A percentile compares a stretch with the other conserved stretches of the same genome.
These are phyloP conservation scores for Cladosporium sphaerospermum DNA, from an alignment of 2,329 filamentous ascomycete species.

Conservation along the genomic window DNA sequence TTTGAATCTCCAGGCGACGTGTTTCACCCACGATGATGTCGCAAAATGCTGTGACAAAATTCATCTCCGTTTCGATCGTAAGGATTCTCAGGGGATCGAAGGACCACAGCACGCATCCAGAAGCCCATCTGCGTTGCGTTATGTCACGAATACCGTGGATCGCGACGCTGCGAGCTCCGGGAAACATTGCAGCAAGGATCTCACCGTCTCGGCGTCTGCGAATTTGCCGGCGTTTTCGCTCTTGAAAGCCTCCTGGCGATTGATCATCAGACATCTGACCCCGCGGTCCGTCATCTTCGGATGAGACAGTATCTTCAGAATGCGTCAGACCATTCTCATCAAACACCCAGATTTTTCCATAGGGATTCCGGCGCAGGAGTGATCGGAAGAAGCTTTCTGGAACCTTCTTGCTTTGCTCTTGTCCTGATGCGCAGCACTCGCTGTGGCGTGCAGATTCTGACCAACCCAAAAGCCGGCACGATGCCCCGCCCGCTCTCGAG, in stretches of 20 bases:
- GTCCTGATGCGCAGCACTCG: not conserved
- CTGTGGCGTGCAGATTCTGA: not conserved
- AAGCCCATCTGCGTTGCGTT: constrained; percentile 29
- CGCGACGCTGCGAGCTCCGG: constrained; percentile 41
- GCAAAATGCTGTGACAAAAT: constrained; percentile 36
- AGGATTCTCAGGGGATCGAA: constrained; percentile 40
- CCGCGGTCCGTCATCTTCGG: not conserved
- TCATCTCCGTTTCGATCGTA: constrained; percentile 34
- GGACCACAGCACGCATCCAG: constrained; percentile 37
- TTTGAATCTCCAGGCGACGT: constrained; percentile 33
- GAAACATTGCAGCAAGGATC: constrained; percentile 33
- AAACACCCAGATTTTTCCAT: constrained; percentile 24
- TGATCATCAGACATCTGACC: not conserved
- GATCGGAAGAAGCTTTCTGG: constrained; percentile 18
- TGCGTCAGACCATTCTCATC: constrained; percentile 6
- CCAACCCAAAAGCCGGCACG: not conserved
- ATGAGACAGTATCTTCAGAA: not conserved
- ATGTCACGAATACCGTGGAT: constrained; percentile 49
- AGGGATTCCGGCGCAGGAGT: constrained; percentile 19
- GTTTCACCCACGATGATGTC: constrained; percentile 39
- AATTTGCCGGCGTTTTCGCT: not conserved
- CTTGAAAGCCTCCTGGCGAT: not conserved
- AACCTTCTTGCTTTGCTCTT: not conserved
- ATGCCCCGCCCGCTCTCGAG: not conserved
- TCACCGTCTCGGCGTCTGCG: constrained; percentile 14